Evolutionary conservation across 371 early-diverging fungal species (phyloP).

Genomic region (Mortierella sp.): DNA sequence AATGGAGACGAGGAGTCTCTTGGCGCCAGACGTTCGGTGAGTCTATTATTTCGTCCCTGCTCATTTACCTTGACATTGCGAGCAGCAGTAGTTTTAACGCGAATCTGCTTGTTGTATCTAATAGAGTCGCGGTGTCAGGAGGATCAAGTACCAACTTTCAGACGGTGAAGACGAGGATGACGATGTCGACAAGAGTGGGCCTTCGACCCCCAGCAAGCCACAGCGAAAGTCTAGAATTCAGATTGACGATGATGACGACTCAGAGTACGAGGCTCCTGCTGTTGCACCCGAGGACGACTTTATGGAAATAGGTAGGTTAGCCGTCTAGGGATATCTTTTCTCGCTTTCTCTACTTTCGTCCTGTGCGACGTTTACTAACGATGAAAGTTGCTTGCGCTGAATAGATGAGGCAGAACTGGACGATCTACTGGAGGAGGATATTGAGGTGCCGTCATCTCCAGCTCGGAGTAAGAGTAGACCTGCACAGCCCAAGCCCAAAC

Average conservation of each 20-base stretch:
- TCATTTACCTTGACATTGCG: not conserved
- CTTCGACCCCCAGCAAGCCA: constrained; percentile 28
- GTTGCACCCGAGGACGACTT: constrained; percentile 52
- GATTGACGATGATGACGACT: constrained; percentile 58
- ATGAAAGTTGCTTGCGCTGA: not conserved
- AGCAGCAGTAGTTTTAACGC: not conserved
- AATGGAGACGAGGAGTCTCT: constrained; percentile 25
- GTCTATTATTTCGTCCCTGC: not conserved
- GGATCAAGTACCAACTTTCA: constrained; percentile 52
- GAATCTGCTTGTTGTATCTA: not conserved
- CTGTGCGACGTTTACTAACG: not conserved
- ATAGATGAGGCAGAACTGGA: constrained; percentile 35
- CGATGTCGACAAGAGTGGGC: not conserved
- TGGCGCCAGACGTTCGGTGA: constrained; percentile 45
- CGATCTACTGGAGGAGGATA: constrained; percentile 27
- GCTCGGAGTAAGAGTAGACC: constrained; percentile 8
- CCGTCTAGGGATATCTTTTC: not conserved
- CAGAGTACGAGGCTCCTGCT: constrained; percentile 57
- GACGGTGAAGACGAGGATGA: constrained; percentile 59
- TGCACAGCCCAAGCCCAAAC: constrained; percentile 9
- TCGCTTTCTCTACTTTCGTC: not conserved
- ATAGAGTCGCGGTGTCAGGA: constrained; percentile 50
- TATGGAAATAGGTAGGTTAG: constrained; percentile 51
- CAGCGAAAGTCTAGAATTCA: constrained; percentile 36
- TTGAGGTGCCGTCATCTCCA: constrained; percentile 31